These are phyloP conservation scores for Trypanosoma platydactyli DNA, from an alignment of 208 protist genomes.

Conservation along the genomic window DNA sequence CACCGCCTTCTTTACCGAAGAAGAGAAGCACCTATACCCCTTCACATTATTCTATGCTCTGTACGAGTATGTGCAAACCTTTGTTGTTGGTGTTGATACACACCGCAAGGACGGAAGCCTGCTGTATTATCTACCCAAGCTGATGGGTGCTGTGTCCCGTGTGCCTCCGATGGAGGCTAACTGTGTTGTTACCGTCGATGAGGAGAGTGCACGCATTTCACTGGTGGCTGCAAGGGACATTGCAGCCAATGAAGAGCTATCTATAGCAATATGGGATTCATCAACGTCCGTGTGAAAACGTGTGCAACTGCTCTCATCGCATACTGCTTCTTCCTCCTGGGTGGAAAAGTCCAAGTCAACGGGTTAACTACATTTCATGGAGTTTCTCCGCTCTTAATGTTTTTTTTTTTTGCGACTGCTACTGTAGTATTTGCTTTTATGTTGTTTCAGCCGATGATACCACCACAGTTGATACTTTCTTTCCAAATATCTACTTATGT, in stretches of 20 bases:
- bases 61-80: constrained; percentile 59
- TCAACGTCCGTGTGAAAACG: not conserved
- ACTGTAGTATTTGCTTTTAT: too few relatives aligned
- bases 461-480: too few relatives aligned
- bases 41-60: constrained; percentile 46
- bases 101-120: not conserved
- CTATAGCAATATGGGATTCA: constrained; percentile 9
- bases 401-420: too few relatives aligned
- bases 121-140: constrained; percentile 22
- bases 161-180: constrained; percentile 6
- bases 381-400: too few relatives aligned
- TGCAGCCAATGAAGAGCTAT: constrained; percentile 7
- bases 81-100: constrained; percentile 7
- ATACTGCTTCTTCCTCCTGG: not conserved
- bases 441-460: too few relatives aligned
- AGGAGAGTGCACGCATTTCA: not conserved
- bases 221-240: constrained; percentile 12
- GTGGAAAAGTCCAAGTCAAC: too few relatives aligned
- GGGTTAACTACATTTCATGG: too few relatives aligned
- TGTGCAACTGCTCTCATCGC: not conserved
- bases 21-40: constrained; percentile 52
- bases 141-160: constrained; percentile 19
- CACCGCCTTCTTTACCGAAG: constrained; percentile 45
- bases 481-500: not conserved
- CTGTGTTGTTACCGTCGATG: constrained; percentile 2